Evolutionary conservation across 805 yeast genomes (phyloP), one percentile per base, ranked within the genome.

Genomic region (Hanseniaspora guilliermondii): DNA sequence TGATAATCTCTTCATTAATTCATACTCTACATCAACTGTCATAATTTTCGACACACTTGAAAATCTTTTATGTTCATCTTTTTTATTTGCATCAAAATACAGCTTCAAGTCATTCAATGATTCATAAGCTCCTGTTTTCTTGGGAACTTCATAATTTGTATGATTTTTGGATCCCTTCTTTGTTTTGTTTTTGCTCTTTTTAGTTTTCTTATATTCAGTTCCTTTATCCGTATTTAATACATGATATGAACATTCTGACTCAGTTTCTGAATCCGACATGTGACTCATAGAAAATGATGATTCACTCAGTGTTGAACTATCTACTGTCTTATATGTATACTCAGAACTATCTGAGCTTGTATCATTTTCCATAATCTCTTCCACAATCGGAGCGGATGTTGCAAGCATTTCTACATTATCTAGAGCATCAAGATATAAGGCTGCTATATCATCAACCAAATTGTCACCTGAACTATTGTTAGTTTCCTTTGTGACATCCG

Each of bases 401-500:
- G 21, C 30, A 2, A 30, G 2, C n/a, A 27, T 16, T 2, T 33
- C 42, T 3, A 40, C 35, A 22, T 39, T 39, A n/a, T 49, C 53
- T 6, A 40, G 22, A 4, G 39, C 41, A 40, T 49, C 53, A 30
- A 49, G 24, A 40, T 49, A 49, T 25, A 49, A 49, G 5, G 47
- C 53, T 3, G 53, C 53, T 27, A 49, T 49, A 7, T 49, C 53
- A n/a, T 49, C 53, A 19, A 16, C 45, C n/a, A 48, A 30, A n/a
- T 39, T 11, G 9, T 30, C 32, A 16, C 7, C 38, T 30, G 32
- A 47, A 12, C 16, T 33, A 16, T 17, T 33, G 32, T 36, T 16
- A 5, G 27, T 14, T 32, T 44, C 37, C 32, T 32, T 24, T 11
- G 14, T 46, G 5, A 2, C 14, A 7, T 35, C 24, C 9, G n/a